Conservation (phyloP, 441 rosid species). For the Breynia disticha region DNA sequence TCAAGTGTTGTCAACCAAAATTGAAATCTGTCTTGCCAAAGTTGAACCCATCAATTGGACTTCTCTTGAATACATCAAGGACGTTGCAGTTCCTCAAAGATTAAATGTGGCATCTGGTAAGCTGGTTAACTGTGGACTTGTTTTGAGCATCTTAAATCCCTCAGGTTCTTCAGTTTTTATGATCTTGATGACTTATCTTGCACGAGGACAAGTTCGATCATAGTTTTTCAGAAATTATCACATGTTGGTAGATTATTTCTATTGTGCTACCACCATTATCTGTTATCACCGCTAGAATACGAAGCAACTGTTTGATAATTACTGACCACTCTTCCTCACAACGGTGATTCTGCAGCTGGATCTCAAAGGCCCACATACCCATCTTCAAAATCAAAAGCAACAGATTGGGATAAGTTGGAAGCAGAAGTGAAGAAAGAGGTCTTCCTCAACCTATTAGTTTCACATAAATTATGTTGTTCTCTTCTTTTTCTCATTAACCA, state of each 20-base stretch:
- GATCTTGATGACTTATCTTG: background rate
- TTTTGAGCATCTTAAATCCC: background rate
- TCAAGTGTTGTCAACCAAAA: constrained; percentile 43
- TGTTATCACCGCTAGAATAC: no score
- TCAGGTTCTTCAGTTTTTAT: background rate
- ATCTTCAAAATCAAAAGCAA: constrained; percentile 47
- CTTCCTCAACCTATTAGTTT: background rate
- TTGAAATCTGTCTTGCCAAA: constrained; percentile 56
- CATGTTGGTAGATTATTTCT: no score
- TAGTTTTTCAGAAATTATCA: no score
- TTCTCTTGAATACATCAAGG: constrained; percentile 42
- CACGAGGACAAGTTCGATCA: background rate
- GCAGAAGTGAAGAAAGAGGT: constrained; percentile 72
- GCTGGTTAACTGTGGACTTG: background rate
- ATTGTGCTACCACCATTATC: no score
- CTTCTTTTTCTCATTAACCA: background rate
- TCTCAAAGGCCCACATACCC: constrained; percentile 54
- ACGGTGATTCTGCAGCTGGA: constrained; percentile 4
- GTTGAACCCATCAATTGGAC: constrained; percentile 45
- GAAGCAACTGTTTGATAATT: no score
- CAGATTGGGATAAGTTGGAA: constrained; percentile 83
- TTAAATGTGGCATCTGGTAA: constrained; percentile 9
- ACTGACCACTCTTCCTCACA: no score
- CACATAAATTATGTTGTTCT: background rate
- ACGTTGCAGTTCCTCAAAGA: constrained; percentile 10